A percentile compares a stretch with the other conserved stretches of the same genome.
Conservation (phyloP, 768 basidiomycete species). For the Panellus pusillus region DNA sequence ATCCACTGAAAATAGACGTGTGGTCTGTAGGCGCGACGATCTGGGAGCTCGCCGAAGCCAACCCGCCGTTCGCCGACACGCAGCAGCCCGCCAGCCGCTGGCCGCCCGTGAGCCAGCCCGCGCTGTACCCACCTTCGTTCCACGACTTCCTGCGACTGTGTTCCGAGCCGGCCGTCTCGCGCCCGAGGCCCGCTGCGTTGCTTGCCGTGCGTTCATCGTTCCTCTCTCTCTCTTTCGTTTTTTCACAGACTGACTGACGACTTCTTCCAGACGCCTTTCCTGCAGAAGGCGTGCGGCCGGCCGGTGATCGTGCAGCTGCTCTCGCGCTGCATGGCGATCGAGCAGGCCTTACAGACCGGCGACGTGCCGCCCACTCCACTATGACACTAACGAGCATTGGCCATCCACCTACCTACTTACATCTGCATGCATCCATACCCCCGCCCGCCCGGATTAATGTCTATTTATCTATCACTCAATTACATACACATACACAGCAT, state of each 20-base stretch:
- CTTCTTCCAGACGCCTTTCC: constrained; percentile 53
- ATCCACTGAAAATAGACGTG: constrained; percentile 72
- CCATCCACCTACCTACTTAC: background rate
- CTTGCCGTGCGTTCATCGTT: constrained; percentile 48
- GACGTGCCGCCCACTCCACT: constrained; percentile 16
- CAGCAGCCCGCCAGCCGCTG: constrained; percentile 61
- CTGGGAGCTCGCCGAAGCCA: constrained; percentile 78
- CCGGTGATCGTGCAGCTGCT: constrained; percentile 66
- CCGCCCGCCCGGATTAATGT: constrained; percentile 17
- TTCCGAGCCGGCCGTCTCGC: constrained; percentile 54
- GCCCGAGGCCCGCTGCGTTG: constrained; percentile 59
- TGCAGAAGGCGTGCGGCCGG: constrained; percentile 69
- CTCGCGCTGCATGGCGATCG: constrained; percentile 65
- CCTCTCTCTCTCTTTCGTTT: background rate
- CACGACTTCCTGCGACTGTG: constrained; percentile 72
- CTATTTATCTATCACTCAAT: constrained; percentile 16
- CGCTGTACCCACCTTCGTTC: constrained; percentile 64
- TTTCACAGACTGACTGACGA: background rate
- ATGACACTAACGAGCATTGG: background rate
- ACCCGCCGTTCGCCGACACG: constrained; percentile 68
- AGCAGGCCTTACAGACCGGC: constrained; percentile 41
- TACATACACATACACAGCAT: constrained; percentile 5
- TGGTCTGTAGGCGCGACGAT: constrained; percentile 85
- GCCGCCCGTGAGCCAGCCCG: constrained; percentile 61
- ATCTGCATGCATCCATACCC: constrained; percentile 14